Evolutionary conservation across 1,284 basidiomycete species (phyloP).

Genomic region (Sporisorium sorghi): DNA sequence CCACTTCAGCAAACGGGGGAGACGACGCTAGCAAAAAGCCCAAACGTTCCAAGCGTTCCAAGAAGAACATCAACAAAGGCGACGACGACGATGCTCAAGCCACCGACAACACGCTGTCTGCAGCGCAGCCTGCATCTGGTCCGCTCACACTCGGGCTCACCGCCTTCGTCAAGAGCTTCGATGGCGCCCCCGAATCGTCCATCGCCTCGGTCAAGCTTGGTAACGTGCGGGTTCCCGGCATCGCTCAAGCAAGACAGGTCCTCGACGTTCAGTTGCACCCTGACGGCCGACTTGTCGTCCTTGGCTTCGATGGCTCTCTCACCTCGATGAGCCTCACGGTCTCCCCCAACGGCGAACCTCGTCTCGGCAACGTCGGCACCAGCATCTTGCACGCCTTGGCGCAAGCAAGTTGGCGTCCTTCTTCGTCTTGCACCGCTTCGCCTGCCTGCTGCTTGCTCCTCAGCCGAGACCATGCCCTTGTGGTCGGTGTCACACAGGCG

Average conservation of each 20-base stretch:
- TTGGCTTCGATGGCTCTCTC: conserved; percentile 30
- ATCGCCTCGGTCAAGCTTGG: conserved; percentile 27
- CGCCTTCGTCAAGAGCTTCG: conserved; percentile 39
- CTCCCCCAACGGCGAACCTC: conserved; percentile 20
- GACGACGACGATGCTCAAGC: conserved; percentile 14
- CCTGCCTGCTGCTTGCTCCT: conserved; percentile 36
- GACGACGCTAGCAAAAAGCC: conserved; percentile 37
- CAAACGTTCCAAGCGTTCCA: conserved; percentile 40
- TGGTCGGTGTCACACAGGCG: conserved; percentile 28
- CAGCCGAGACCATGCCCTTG: conserved; percentile 42
- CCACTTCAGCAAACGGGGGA: background rate
- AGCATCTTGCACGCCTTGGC: conserved; percentile 19
- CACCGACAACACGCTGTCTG: background rate
- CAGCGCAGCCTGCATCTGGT: conserved; percentile 8
- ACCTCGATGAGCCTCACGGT: conserved; percentile 21
- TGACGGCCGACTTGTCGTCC: conserved; percentile 33
- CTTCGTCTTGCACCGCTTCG: conserved; percentile 30
- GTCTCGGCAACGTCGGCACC: conserved; percentile 20
- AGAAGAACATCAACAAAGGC: conserved; percentile 12
- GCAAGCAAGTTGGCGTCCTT: conserved; percentile 21
- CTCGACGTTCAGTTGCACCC: conserved; percentile 38
- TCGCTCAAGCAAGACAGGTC: conserved; percentile 20
- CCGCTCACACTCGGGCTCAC: conserved; percentile 31
- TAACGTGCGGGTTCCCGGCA: conserved; percentile 13
- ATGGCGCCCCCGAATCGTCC: conserved; percentile 21